These are phyloP conservation scores for Taphrina populina DNA, from an alignment of 1,139 yeast genomes.

Conservation along the genomic window DNA sequence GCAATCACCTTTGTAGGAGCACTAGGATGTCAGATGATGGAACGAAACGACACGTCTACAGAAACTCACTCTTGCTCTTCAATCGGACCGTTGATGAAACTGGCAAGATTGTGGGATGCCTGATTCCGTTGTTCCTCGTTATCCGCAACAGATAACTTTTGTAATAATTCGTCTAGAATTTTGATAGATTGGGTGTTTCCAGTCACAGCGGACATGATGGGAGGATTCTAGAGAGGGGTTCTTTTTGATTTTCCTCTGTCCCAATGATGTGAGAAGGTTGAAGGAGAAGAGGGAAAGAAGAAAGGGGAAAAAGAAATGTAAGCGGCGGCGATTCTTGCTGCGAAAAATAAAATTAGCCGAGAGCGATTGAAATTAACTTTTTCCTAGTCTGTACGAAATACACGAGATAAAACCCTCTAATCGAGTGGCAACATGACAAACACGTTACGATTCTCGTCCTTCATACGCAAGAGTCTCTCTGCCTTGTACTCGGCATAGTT, in stretches of 20 bases:
- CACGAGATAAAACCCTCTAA: background rate
- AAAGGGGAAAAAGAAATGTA: background rate
- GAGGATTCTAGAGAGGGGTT: background rate
- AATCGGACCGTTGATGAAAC: constrained; percentile 93
- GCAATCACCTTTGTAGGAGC: constrained; percentile 86
- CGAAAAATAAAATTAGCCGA: background rate
- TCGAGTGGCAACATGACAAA: background rate
- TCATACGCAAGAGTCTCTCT: background rate
- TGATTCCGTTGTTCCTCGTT: constrained; percentile 71
- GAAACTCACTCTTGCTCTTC: constrained; percentile 80
- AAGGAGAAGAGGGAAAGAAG: background rate
- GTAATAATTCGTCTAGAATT: constrained; percentile 90
- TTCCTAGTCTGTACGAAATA: background rate
- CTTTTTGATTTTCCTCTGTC: constrained; percentile 17
- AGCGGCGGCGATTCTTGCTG: background rate
- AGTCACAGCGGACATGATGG: constrained; percentile 41
- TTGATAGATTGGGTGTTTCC: constrained; percentile 47
- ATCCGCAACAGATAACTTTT: constrained; percentile 85
- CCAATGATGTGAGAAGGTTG: constrained; percentile 13
- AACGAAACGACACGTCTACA: too few relatives aligned
- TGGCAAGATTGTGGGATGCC: constrained; percentile 86
- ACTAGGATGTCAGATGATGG: too few relatives aligned
- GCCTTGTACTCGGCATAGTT: constrained; percentile 1
- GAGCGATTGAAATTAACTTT: background rate
- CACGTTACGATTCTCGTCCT: constrained; percentile 6